Percentiles rank a stretch among this genome's conserved stretches.
These are phyloP conservation scores for Cyclocybe cylindracea DNA, from an alignment of 768 basidiomycete species.

Conservation along the genomic window DNA sequence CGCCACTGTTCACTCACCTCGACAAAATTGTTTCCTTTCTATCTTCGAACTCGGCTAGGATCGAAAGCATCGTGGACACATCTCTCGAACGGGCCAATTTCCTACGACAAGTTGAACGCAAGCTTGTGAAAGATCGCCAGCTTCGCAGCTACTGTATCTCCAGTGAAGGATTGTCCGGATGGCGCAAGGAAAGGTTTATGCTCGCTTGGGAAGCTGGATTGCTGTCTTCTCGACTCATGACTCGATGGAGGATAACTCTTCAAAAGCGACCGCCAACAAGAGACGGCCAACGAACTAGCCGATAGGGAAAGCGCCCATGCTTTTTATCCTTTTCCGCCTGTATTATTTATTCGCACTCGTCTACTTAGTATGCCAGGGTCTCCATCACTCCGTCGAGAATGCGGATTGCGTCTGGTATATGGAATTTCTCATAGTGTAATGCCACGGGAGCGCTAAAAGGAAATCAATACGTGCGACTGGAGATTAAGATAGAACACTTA, in stretches of 20 bases:
- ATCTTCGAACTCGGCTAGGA: constrained; percentile 20
- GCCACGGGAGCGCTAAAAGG: constrained; percentile 71
- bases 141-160: constrained; percentile 30
- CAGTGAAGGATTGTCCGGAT: constrained; percentile 31
- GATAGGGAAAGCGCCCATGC: background rate
- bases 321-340: background rate
- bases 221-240: constrained; percentile 41
- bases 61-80: constrained; percentile 40
- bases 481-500: constrained; percentile 44
- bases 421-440: constrained; percentile 89
- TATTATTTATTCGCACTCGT: constrained; percentile 1
- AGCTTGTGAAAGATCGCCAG: constrained; percentile 26
- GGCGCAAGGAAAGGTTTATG: constrained; percentile 50
- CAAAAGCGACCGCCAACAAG: constrained; percentile 15
- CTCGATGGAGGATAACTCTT: constrained; percentile 47
- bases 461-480: background rate
- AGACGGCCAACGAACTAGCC: background rate
- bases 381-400: constrained; percentile 83
- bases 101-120: constrained; percentile 23
- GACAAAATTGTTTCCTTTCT: constrained; percentile 18
- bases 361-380: constrained; percentile 65
- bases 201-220: constrained; percentile 55
- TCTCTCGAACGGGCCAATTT: constrained; percentile 33
- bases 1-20: constrained; percentile 39
- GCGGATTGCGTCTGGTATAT: constrained; percentile 84